A percentile compares a stretch with the other conserved stretches of the same genome.
These are phyloP conservation scores for Herpetomonas samuelpessoai DNA, from an alignment of 208 protist species.

Conservation along the genomic window DNA sequence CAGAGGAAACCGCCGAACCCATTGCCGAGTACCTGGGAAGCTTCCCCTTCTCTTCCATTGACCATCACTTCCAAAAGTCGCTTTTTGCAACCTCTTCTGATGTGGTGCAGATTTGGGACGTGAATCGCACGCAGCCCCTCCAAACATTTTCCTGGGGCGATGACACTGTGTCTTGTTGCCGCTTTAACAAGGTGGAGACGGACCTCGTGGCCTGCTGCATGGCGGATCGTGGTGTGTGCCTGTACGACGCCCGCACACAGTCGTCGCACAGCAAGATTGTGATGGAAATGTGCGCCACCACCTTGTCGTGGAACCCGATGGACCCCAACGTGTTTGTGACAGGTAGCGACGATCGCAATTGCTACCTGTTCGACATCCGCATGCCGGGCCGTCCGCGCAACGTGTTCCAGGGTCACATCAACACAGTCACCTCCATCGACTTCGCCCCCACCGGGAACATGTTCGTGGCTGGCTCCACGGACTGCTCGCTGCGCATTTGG, in stretches of 20 bases:
- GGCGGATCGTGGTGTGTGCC: constrained; percentile 90
- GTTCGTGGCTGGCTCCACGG: constrained; percentile 95
- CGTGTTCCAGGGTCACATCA: constrained; percentile 96
- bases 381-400: constrained; percentile 89
- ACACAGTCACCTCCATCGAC: constrained; percentile 93
- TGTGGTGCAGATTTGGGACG: constrained; percentile 90
- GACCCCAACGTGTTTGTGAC: constrained; percentile 97
- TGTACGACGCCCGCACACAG: constrained; percentile 94
- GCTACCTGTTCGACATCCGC: constrained; percentile 98
- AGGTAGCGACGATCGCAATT: constrained; percentile 97
- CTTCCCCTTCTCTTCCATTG: constrained; percentile 92
- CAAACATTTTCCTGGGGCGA: constrained; percentile 95
- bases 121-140: constrained; percentile 92
- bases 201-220: constrained; percentile 91
- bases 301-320: constrained; percentile 97
- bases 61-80: constrained; percentile 89
- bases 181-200: constrained; percentile 95
- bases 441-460: constrained; percentile 96
- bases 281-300: constrained; percentile 93
- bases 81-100: constrained; percentile 94
- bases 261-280: constrained; percentile 93
- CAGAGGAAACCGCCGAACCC: constrained; percentile 43
- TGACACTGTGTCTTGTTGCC: constrained; percentile 85
- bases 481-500: constrained; percentile 96
- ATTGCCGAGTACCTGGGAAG: constrained; percentile 90